These are phyloP conservation scores for Drechslera avenae DNA, from an alignment of 2,329 filamentous ascomycete species.

Conservation along the genomic window DNA sequence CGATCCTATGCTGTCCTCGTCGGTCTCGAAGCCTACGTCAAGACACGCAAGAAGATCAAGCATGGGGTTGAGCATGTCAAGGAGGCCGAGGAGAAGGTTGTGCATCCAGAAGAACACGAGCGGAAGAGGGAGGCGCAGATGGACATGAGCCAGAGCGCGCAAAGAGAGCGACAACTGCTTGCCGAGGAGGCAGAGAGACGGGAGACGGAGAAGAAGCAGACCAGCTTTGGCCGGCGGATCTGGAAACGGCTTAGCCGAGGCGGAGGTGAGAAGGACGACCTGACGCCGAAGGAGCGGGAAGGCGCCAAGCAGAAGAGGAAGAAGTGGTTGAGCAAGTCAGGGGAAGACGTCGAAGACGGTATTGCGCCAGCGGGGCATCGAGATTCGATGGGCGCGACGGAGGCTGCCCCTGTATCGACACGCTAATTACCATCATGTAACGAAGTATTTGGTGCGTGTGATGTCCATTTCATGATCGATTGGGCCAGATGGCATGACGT, in stretches of 20 bases:
- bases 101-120: conserved; percentile 64
- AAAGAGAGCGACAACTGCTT: conserved; percentile 63
- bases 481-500: not conserved
- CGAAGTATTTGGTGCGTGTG: not conserved
- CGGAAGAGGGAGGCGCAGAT: conserved; percentile 54
- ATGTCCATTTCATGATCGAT: conserved; percentile 9
- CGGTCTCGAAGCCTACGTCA: conserved; percentile 79
- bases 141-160: conserved; percentile 66
- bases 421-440: not conserved
- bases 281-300: conserved; percentile 23
- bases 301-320: conserved; percentile 32
- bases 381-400: conserved; percentile 17
- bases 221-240: conserved; percentile 37
- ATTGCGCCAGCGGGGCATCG: conserved; percentile 43
- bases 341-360: conserved; percentile 44
- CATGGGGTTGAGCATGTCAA: conserved; percentile 56
- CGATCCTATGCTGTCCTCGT: conserved; percentile 82
- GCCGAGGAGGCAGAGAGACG: conserved; percentile 52
- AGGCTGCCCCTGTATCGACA: conserved; percentile 15
- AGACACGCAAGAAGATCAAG: conserved; percentile 70
- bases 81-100: conserved; percentile 62
- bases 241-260: conserved; percentile 35
- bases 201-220: conserved; percentile 48
- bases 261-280: conserved; percentile 22
- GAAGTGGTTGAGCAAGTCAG: conserved; percentile 38